These are phyloP conservation scores for Mycosarcoma maydis DNA, from an alignment of 1,284 basidiomycete genomes.

Conservation along the genomic window DNA sequence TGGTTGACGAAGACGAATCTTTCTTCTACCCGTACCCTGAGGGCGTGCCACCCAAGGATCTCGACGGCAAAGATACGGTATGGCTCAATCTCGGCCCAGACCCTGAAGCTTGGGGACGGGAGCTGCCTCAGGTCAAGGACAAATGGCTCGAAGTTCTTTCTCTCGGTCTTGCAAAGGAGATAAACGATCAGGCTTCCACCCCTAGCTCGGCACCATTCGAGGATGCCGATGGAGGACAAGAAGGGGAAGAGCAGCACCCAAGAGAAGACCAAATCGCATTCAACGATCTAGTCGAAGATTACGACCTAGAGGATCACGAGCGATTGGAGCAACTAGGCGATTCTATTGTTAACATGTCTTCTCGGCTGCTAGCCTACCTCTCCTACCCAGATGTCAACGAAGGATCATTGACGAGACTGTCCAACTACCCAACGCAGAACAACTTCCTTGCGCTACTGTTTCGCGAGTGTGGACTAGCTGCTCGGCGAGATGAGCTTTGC, in stretches of 20 bases:
- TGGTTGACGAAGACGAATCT: conserved; percentile 43
- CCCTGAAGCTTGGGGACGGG: conserved; percentile 36
- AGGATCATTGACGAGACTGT: conserved; percentile 32
- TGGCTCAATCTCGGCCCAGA: conserved; percentile 45
- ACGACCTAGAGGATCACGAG: conserved; percentile 47
- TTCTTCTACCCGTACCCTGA: conserved; percentile 48
- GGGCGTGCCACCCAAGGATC: conserved; percentile 29
- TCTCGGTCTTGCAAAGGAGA: conserved; percentile 36
- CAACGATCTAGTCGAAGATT: conserved; percentile 39
- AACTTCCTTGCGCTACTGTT: conserved; percentile 43
- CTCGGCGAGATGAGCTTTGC: conserved; percentile 19
- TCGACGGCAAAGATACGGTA: conserved; percentile 18
- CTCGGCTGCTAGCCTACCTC: conserved; percentile 37
- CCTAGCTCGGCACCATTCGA: too few species aligned
- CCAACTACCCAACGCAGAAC: conserved; percentile 51
- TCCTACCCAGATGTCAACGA: conserved; percentile 47
- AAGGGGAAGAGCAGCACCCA: not conserved
- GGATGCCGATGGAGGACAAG: not conserved
- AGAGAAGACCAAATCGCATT: conserved; percentile 8
- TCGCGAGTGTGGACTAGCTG: conserved; percentile 33
- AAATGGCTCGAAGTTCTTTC: conserved; percentile 46
- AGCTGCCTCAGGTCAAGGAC: conserved; percentile 40
- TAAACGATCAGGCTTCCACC: conserved; percentile 2
- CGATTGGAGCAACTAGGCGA: conserved; percentile 47
- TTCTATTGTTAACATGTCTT: conserved; percentile 51